A percentile compares a stretch with the other conserved stretches of the same genome.
Evolutionary conservation across 164 flowering plant genomes (phyloP).

Genomic region (Stephania yunnanensis): DNA sequence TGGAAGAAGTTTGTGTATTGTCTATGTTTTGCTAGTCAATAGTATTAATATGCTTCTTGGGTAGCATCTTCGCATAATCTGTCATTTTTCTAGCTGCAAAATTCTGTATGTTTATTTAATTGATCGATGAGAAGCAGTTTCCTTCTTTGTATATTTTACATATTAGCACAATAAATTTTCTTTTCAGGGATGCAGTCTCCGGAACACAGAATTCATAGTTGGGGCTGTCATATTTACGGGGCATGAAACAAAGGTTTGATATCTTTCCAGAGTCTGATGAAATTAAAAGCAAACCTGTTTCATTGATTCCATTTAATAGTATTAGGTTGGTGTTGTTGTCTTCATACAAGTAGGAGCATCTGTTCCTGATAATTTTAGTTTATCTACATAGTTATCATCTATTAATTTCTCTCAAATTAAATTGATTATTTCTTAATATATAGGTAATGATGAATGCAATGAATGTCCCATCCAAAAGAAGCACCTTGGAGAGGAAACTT

Average conservation of each 20-base stretch:
- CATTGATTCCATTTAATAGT: not conserved
- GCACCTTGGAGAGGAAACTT: constrained; percentile 95
- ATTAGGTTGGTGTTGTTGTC: not conserved
- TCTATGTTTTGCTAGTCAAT: no score
- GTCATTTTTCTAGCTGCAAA: not conserved
- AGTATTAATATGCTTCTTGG: no score
- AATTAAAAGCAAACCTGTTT: not conserved
- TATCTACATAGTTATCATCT: not conserved
- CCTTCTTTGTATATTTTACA: constrained; percentile 2
- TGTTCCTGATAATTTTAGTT: not conserved
- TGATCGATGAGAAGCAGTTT: not conserved
- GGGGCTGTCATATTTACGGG: constrained; percentile 88
- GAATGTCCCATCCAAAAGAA: constrained; percentile 97
- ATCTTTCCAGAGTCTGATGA: not conserved
- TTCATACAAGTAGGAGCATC: not conserved
- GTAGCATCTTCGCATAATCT: no score
- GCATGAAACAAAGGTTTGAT: constrained; percentile 87
- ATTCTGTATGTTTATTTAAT: not conserved
- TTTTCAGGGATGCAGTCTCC: constrained; percentile 88
- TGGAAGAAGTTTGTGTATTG: no score
- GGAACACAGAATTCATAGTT: constrained; percentile 86
- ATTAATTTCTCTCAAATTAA: not conserved
- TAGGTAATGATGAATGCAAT: constrained; percentile 99
- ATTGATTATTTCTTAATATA: constrained; percentile 10
- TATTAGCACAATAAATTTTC: not conserved